Percentiles rank a stretch among this genome's conserved stretches.
These are phyloP conservation scores for Aspergillus latus DNA, from an alignment of 2,329 filamentous ascomycete genomes.

Conservation along the genomic window DNA sequence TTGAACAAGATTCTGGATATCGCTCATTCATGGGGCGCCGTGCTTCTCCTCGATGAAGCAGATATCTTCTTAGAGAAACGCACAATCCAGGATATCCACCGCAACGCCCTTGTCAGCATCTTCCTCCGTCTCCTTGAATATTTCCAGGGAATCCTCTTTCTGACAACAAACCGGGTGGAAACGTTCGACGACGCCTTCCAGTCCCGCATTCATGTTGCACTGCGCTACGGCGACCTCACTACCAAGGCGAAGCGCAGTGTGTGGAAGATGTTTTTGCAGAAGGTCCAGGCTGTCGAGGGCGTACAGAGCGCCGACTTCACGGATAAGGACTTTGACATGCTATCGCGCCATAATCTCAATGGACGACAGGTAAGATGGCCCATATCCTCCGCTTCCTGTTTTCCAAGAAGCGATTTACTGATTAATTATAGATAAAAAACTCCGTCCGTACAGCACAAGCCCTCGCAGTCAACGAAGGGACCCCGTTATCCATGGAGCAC, in stretches of 20 bases:
- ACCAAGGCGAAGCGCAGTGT: constrained; percentile 72
- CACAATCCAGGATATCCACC: constrained; percentile 77
- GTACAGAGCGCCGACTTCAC: constrained; percentile 50
- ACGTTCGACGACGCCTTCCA: constrained; percentile 92
- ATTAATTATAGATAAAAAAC: constrained; percentile 73
- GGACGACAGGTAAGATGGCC: constrained; percentile 58
- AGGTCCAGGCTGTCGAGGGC: constrained; percentile 65
- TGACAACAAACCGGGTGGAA: constrained; percentile 83
- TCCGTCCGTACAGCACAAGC: constrained; percentile 79
- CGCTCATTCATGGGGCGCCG: constrained; percentile 81
- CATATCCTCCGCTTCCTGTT: background rate
- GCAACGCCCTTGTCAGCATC: constrained; percentile 82
- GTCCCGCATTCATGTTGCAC: constrained; percentile 79
- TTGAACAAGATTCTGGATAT: constrained; percentile 83
- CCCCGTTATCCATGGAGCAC: constrained; percentile 72
- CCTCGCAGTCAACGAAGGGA: constrained; percentile 72
- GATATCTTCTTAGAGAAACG: constrained; percentile 83
- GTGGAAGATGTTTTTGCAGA: constrained; percentile 80
- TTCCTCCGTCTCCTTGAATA: constrained; percentile 87
- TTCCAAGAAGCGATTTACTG: background rate
- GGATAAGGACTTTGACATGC: constrained; percentile 63
- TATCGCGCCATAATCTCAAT: constrained; percentile 69
- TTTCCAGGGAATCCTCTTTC: constrained; percentile 85
- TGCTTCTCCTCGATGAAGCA: constrained; percentile 81
- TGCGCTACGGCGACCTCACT: constrained; percentile 75